Base-by-base conservation (phyloP, 225 moss, liverwort and hornwort species). In the Lunularia cruciata region DNA sequence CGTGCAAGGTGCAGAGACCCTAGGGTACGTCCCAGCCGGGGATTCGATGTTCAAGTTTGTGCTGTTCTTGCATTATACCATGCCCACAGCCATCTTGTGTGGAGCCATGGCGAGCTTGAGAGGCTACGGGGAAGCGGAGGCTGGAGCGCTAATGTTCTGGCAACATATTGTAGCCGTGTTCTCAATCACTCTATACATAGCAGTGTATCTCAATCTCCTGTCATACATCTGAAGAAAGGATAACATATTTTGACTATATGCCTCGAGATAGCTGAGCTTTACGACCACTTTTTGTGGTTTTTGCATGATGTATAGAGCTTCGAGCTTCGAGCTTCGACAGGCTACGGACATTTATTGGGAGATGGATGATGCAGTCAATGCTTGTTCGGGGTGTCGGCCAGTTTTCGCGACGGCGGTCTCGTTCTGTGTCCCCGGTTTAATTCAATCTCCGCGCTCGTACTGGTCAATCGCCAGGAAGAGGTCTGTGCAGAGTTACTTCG, bases 21-120 rank as follows among this genome's bases (percentile, higher is more conserved):
- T 88, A 3, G 88, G 86, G 10, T 75, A 81, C 14, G 47, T 90
- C 19, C 95, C 92, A 0, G 54, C 59, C 15, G 92, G 66, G 6
- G 81, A 95, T 68, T 76, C 79, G 64, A 92, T 95, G 95, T 92
- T 83, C 36, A 75, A 81, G 77, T 90, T 95, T 47, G 95, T 95
- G 18, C 73, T 92, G 14, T 82, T 95, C 13, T 63, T 95, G 64
- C 92, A 95, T 20, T 88, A 95, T 32, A 81, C 87, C 2, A 95
- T 90, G 92, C 95, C 95, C n/a, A 85, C 88, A 32, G 95, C 95
- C 40, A 92, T 92, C 60, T 86, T 95, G 47, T 82, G 85, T 33
- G 92, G 84, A 39, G 92, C 92, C 16, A 87, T 96, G 92, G 86
- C 92, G 32, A 88, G 74, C 63, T 79, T 92, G 88, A 85, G 92